Evolutionary conservation across 306 rosid genomes (phyloP), one percentile per base, ranked within the genome.

Genomic region (Fragaria vesca): DNA sequence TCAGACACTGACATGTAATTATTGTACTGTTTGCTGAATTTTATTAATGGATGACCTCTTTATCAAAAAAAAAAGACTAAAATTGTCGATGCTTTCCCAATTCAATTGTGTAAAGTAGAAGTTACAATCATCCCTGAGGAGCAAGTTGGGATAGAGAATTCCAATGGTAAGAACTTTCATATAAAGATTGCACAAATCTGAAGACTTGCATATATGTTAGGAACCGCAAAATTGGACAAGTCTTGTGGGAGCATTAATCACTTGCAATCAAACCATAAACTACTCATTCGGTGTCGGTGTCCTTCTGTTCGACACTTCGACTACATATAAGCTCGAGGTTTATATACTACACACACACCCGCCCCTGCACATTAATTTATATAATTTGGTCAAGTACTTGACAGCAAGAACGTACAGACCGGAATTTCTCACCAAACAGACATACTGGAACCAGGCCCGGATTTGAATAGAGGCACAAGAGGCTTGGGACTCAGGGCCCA

Each of bases 191-290:
- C 66, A 26, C 66, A 11, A 60, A 60, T 26, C 34, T 11, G 28
- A 58, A 10, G 34, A 58, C 66, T 4, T 43, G 47, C 47, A 43
- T 42, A 1, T 5, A 38, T 58, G 66, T 21, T 26, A 34, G 32
- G 38, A 26, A 26, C 18, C 20, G 66, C 66, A 26, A 67, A 51
- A 62, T 21, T 9, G 24, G 78, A 72, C 85, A 83, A 45, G 38
- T 73, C 87, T 67, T 75, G 89, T 78, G 87, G 54, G 36, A 51
- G 87, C 78, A 66, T 83, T 86, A 72, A 83, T 32, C 62, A 32
- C 13, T 50, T 20, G 21, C 32, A 11, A 24, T 24, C 66, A 5
- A 72, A 52, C 51, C 68, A 78, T 63, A 72, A 63, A 66, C 67
- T 4, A 36, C 52, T 17, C 47, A 71, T 80, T 69, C 43, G 87